Base-by-base conservation (phyloP, 2,329 filamentous ascomycete genomes). In the Metarhizium robertsii region DNA sequence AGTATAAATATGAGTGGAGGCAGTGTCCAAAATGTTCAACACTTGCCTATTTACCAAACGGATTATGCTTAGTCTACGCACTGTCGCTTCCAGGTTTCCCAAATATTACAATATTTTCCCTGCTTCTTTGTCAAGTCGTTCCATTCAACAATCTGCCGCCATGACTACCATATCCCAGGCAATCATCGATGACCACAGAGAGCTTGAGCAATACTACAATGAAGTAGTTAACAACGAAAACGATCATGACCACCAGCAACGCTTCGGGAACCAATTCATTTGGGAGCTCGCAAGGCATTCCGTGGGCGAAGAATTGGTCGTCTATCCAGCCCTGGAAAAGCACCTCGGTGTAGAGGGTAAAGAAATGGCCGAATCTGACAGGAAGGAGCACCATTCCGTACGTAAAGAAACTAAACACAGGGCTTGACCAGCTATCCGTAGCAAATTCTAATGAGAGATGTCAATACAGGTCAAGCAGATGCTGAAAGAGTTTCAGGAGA, bases 271-370 rank as follows among this genome's bases (percentile, higher is more conserved):
- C 48, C 70, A 73, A 47, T 77, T 79, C 52, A 67, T 70, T 0
- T 79, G 75, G 77, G 75, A 78, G 52, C 64, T 79, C 0, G 73
- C 75, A 1, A 69, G 76, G 2, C 76, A 78, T 60, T 74, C 73
- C 0, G 66, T 79, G n/a, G 68, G 68, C 6, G 75, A 79, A 57
- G 75, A 79, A 59, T 61, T 79, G 0, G 68, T 83, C 10, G 68
- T 83, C 0, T 81, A 82, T 57, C 79, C 80, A 0, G 78, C 75
- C 2, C 67, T 83, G 18, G 76, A 80, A 61, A 73, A 75, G 56
- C 65, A 78, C 54, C 59, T 81, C 14, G 55, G 55, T 1, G 64
- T 68, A 1, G 60, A 70, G 47, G 78, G 79, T 49, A 68, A 71
- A 38, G 59, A 64, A 2, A 65, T 78, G 59, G 75, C 77, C 0